A percentile compares a stretch with the other conserved stretches of the same genome.
Evolutionary conservation across 129 eudicot genomes (phyloP).

Genomic region (Ambrosia artemisiifolia): DNA sequence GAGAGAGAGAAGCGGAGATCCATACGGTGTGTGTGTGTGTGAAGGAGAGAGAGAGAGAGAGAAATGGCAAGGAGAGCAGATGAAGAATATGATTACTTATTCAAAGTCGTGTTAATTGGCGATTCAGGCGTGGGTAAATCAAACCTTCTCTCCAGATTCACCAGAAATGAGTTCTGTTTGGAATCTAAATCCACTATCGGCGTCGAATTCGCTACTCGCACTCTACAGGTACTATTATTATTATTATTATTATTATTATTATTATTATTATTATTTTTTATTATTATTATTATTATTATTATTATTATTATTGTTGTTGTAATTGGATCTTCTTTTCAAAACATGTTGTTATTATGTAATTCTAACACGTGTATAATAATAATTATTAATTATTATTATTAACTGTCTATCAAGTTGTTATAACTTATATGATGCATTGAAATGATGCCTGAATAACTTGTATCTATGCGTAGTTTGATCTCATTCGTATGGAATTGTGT

Average conservation of each 20-base stretch:
- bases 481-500: not conserved
- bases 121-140: conserved; percentile 92
- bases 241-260: no score
- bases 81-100: conserved; percentile 88
- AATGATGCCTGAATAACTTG: no score
- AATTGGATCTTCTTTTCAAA: conserved; percentile 4
- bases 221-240: conserved; percentile 57
- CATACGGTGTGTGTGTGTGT: not conserved
- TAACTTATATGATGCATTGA: no score
- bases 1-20: no score
- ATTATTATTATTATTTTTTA: no score
- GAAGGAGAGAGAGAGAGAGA: conserved; percentile 26
- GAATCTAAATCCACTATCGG: conserved; percentile 97
- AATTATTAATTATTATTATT: no score
- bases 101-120: conserved; percentile 84
- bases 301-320: not conserved
- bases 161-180: conserved; percentile 82
- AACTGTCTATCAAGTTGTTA: no score
- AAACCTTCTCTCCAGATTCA: conserved; percentile 78
- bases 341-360: not conserved
- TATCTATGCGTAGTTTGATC: not conserved
- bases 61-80: conserved; percentile 82
- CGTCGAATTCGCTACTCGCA: conserved; percentile 93
- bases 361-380: no score
- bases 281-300: no score